Evolutionary conservation across 2,329 filamentous ascomycete species (phyloP), one percentile per base, ranked within the genome.

Genomic region (Akanthomyces muscarius): DNA sequence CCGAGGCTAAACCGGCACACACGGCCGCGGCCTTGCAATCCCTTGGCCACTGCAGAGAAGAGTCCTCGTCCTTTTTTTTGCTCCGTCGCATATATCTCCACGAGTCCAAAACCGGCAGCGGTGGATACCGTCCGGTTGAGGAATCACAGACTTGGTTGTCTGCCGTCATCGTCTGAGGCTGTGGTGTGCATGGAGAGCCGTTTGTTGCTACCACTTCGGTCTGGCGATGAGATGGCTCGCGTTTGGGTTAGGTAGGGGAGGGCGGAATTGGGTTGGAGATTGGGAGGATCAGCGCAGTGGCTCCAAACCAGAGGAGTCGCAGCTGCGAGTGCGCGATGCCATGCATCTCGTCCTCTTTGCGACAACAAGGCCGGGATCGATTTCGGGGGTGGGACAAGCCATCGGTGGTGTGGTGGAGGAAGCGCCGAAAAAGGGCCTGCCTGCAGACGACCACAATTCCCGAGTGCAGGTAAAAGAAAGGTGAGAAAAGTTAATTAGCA

Each of bases 281-380:
- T 47, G 10, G n/a, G 45, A 52, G 61, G 61, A 63, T 57, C 54
- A 18, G 53, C 38, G 28, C 23, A 28, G 45, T 45, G 52, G 45
- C 38, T 44, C 53, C 53, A 63, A 63, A 63, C 61, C 42, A 44
- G 61, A 63, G 13, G 18, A 63, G 61, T 63, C 53, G 53, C 53
- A 63, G 61, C 53, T 57, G 50, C 28, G n/a, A 38, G 44, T 23
- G 47, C 58, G 36, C 21, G 47, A 61, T 42, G 57, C 55, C 44
- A 48, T 57, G 54, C 41, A 58, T 48, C 42, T 56, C 42, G 33
- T 36, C 33, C 33, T 36, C 3, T 41, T 14, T 41, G 38, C 13
- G 38, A 14, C 13, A 41, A 3, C 38, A 16, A 41, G 38, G 33
- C 10, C 33, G 7, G 33, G 33, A 36, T 36, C 33, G 33, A 36